These are phyloP conservation scores for Penicillium psychrofluorescens DNA, from an alignment of 495 filamentous ascomycete species.

Conservation along the genomic window DNA sequence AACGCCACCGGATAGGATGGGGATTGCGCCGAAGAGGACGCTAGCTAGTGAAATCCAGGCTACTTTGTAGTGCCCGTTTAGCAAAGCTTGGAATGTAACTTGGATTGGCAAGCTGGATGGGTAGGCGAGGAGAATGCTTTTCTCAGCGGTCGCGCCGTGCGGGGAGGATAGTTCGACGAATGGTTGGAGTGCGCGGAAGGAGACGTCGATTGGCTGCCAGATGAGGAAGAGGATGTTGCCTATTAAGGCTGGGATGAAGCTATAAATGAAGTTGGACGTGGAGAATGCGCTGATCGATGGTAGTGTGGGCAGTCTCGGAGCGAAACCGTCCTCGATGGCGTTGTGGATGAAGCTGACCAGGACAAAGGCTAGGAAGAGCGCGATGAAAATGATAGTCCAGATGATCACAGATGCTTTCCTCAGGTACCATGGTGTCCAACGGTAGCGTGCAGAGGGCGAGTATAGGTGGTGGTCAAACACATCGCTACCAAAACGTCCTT, in stretches of 20 bases:
- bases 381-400: conserved; percentile 54
- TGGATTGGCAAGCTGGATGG: conserved; percentile 55
- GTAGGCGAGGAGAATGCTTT: conserved; percentile 70
- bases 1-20: conserved; percentile 68
- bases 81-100: conserved; percentile 51
- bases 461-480: conserved; percentile 35
- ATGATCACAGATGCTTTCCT: conserved; percentile 53
- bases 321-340: conserved; percentile 60
- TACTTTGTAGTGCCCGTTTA: conserved; percentile 63
- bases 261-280: conserved; percentile 79
- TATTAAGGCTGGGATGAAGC: conserved; percentile 70
- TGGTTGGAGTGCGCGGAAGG: conserved; percentile 66
- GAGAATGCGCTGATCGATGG: conserved; percentile 65
- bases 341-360: conserved; percentile 70
- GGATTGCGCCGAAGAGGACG: conserved; percentile 56
- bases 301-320: conserved; percentile 53
- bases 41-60: conserved; percentile 62
- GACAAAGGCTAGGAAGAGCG: conserved; percentile 66
- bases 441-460: conserved; percentile 45
- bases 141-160: conserved; percentile 56
- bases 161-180: conserved; percentile 57
- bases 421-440: conserved; percentile 75
- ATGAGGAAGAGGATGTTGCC: conserved; percentile 70
- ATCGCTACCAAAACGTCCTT: conserved; percentile 22
- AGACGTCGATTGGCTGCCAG: conserved; percentile 70